These are phyloP conservation scores for Eragrostis nindensis DNA, from an alignment of 176 grass and related monocot species.

Conservation along the genomic window DNA sequence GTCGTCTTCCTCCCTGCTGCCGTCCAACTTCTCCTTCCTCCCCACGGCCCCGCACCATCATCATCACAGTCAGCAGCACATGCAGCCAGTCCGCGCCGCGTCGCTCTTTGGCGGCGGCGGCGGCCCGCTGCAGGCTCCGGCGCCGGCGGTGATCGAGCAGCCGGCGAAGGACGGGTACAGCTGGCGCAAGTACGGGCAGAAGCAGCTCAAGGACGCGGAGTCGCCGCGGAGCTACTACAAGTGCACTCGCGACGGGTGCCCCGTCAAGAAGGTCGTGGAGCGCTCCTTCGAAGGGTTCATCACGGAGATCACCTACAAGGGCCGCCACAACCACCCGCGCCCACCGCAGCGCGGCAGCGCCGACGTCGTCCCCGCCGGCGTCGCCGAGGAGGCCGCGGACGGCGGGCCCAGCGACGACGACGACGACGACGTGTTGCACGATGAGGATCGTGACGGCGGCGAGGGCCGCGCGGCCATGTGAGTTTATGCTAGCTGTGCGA, in stretches of 20 bases:
- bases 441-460: constrained; percentile 25
- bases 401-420: constrained; percentile 24
- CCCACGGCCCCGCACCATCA: not conserved
- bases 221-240: constrained; percentile 82
- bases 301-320: constrained; percentile 85
- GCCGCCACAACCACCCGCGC: constrained; percentile 55
- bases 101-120: constrained; percentile 31
- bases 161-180: constrained; percentile 78
- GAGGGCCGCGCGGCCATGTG: constrained; percentile 17
- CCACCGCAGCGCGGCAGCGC: not conserved
- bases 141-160: constrained; percentile 44
- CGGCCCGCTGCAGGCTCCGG: not conserved
- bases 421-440: constrained; percentile 34
- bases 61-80: constrained; percentile 33
- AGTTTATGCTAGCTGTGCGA: not conserved
- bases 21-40: constrained; percentile 20
- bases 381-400: not conserved
- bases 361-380: not conserved
- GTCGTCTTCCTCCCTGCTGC: not conserved
- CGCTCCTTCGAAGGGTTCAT: constrained; percentile 62
- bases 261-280: constrained; percentile 79
- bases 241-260: constrained; percentile 59
- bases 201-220: constrained; percentile 78
- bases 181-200: constrained; percentile 86
- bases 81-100: constrained; percentile 34